Base-by-base conservation (phyloP, 371 early-diverging fungal species). In the Lichtheimia ramosa region DNA sequence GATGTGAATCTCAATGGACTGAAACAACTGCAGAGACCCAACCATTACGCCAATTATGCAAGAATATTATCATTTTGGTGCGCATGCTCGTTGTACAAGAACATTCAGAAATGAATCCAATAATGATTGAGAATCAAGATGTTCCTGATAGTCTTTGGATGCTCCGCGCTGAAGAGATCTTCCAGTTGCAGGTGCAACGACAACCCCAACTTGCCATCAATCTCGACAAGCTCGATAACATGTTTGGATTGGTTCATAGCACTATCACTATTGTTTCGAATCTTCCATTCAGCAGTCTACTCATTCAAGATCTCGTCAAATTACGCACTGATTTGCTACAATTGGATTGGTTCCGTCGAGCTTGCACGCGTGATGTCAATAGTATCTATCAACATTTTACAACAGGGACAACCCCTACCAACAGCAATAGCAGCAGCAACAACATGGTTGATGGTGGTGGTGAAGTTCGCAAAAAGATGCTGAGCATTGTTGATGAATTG, bases 51-150 rank as follows among this genome's bases (percentile, higher is more conserved):
- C 56, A 74, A 12, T 68, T 81, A 15, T 79, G 83, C 61, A 71
- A 71, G 46, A 83, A 82, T 20, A 59, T 85, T 50, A 74, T 83
- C 5, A 55, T 64, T 15, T 52, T 85, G 14, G 64, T 83, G 4
- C 74, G 84, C 2, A 55, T 83, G 13, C 65, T 85, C 24, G 63
- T 85, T 16, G 61, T 85, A 5, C 82, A 82, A 43, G 76, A 79
- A 1, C 63, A 46, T 16, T 48, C 7, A 16, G 65, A 68, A 34
- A 59, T 62, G 8, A 34, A 34, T 34, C 34, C 34, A 4, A 34
- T 34, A 0, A 34, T 34, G 34, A 8, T 8, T 0, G 34, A 34
- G 34, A 34, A 34, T 34, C 34, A 34, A 34, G 34, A 34, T 34
- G 34, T 34, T 34, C 59, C 15, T 18, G 16, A 50, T 14, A 51